Base-by-base conservation (phyloP, 2,329 filamentous ascomycete species). In the Cladosporium sp. region DNA sequence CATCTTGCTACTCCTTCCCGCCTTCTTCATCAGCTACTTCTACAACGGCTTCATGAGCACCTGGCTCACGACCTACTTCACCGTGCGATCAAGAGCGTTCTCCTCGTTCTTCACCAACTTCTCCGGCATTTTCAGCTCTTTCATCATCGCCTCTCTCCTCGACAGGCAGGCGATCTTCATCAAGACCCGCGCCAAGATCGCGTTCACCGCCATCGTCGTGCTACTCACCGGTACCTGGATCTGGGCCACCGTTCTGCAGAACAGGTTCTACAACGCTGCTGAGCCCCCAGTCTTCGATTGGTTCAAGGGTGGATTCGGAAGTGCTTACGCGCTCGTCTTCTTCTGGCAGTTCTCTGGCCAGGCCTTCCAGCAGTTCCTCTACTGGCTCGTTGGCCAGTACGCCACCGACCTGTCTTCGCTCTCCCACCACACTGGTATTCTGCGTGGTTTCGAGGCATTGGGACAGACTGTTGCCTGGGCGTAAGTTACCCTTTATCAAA, bases 91-190 rank as follows among this genome's bases (percentile, higher is more conserved):
- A 14, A 73, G 76, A 52, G 76, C 76, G 0, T 77, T 78, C 61
- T 75, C 74, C 41, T 72, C 70, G 57, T 77, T 78, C 73, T 76
- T 78, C 71, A 78, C 76, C 47, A 77, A 77, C 71, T 77, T 78
- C 62, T 73, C 75, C 11, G 76, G 76, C 14, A 77, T 77, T 34
- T 77, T 78, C 62, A 74, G 71, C 66, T 75, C 73, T 10, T 77
- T 78, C 68, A 71, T 76, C 69, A 76, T 77, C 55, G 76, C 75
- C 14, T 32, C 68, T 3, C 65, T 78, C 21, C 74, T 78, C 28
- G 76, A 78, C 65, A 75, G 73, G 55, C 75, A 76, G 63, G 70
- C 68, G 38, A 71, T 77, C 7, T 69, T 75, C 62, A 77, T 78
- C 73, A 77, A 77, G 71, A 72, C 66, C 7, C 73, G 77, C 3